A percentile compares a stretch with the other conserved stretches of the same genome.
These are phyloP conservation scores for Chlorella sp. DNA, from an alignment of 139 green algal genomes.

Conservation along the genomic window DNA sequence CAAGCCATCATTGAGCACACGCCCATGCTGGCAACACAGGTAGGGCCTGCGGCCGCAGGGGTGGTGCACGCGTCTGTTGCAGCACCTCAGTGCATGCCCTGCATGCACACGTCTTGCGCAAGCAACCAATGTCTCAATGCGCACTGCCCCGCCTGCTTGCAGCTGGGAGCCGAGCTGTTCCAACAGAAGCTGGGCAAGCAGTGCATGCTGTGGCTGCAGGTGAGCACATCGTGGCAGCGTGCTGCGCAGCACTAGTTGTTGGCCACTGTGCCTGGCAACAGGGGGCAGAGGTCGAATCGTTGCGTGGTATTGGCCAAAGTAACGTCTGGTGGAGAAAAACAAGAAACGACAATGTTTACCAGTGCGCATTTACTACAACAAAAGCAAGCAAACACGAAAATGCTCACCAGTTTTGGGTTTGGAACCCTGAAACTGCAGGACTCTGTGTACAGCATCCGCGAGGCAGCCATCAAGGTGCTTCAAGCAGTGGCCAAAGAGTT, in stretches of 20 bases:
- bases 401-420: no score
- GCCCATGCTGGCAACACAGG: slow-evolving; percentile 93
- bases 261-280: neutral
- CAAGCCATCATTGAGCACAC: slow-evolving; percentile 99
- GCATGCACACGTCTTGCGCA: no score
- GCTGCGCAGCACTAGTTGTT: neutral
- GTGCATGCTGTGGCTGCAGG: slow-evolving; percentile 96
- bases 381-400: no score
- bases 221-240: slow-evolving; percentile 14
- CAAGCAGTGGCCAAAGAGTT: slow-evolving; percentile 93
- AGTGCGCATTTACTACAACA: no score
- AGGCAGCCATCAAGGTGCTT: slow-evolving; percentile 91
- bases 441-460: slow-evolving; percentile 85
- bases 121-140: neutral
- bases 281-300: neutral
- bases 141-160: neutral
- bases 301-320: no score
- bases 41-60: slow-evolving; percentile 52
- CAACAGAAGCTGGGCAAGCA: slow-evolving; percentile 93
- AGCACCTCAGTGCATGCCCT: no score
- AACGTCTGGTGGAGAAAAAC: no score
- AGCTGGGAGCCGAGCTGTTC: slow-evolving; percentile 62
- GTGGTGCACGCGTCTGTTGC: neutral
- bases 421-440: slow-evolving; percentile 34
- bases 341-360: no score